Base-by-base conservation (phyloP, 75 land plant species). In the Sequoia sempervirens region DNA sequence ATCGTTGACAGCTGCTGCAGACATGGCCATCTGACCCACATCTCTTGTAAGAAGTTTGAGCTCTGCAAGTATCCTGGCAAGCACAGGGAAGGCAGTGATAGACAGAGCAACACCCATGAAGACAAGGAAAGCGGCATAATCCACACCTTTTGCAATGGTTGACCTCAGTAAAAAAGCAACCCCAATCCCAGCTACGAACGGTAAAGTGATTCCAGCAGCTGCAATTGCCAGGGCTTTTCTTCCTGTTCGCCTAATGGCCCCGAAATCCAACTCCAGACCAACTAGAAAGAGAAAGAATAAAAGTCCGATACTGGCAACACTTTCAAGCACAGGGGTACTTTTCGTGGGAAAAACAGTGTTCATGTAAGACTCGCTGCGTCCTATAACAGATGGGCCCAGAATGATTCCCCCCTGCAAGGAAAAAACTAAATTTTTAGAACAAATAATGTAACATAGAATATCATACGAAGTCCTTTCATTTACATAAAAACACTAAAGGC, bases 51-150 rank as follows among this genome's bases (percentile, higher is more conserved):
- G 91, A 34, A 96, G 94, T 84, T 91, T 93, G 13, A 95, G 90
- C 88, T 95, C 97, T 20, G 97, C 97, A 6, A 95, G 89, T 52
- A 95, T 95, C 18, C 97, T 89, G 28, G 97, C 97, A 41, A 95
- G 91, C 40, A 95, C 95, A 52, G 97, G 97, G 82, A 95, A 93
- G 20, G 97, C 97, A 30, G 97, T 95, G 72, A 95, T 92, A 45
- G 97, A 95, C 74, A 95, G 88, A 20, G 97, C 92, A 5, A 95
- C 97, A 17, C 96, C 97, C 93, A 93, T 94, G 91, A 95, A 95
- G 26, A 95, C 90, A 54, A 94, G 90, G 83, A 94, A 95, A 32
- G 95, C 75, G 13, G 78, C 82, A 28, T 75, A 85, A 12, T 75
- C 61, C 23, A 87, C 90, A 70, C 86, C 93, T 45, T 90, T 88